phyloP scores from a whole-genome alignment of 2,329 filamentous ascomycete genomes.

The Myriosclerotinia curreyana region DNA sequence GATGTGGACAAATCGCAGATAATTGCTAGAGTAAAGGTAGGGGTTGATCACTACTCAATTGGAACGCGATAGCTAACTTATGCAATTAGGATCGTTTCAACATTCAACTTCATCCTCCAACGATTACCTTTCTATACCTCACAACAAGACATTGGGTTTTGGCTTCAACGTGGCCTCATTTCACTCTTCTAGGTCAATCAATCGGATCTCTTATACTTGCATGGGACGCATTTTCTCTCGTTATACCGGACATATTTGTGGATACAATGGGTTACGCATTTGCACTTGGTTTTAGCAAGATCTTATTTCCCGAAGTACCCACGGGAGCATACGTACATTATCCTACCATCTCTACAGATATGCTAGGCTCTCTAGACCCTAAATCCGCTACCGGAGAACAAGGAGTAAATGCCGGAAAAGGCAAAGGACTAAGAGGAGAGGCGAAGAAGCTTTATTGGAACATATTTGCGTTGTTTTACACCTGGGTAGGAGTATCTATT shows the following conservation, averaged over 20 bases:
- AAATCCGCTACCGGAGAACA: conserved; percentile 54
- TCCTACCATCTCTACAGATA: conserved; percentile 96
- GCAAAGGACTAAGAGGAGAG: conserved; percentile 65
- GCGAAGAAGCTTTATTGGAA: conserved; percentile 84
- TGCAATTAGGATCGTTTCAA: conserved; percentile 73
- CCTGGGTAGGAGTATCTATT: conserved; percentile 74
- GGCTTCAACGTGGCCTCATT: conserved; percentile 81
- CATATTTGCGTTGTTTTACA: conserved; percentile 78
- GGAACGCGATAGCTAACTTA: conserved; percentile 18
- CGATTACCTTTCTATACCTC: conserved; percentile 85
- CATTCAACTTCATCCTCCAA: conserved; percentile 80
- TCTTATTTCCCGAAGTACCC: conserved; percentile 75
- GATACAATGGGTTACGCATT: conserved; percentile 99
- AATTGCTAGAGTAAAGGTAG: conserved; percentile 70
- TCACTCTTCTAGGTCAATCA: conserved; percentile 92
- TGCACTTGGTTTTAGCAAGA: conserved; percentile 74
- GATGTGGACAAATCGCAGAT: conserved; percentile 80
- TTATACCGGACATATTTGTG: conserved; percentile 90
- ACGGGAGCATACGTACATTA: conserved; percentile 97
- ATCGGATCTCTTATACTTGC: conserved; percentile 82
- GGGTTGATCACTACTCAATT: neutral
- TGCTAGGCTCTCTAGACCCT: conserved; percentile 80
- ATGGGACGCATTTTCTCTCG: conserved; percentile 87
- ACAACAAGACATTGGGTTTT: conserved; percentile 84
- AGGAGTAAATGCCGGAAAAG: conserved; percentile 81